Evolutionary conservation across 106 monocot species (phyloP).

Genomic region (Allium cepa): DNA sequence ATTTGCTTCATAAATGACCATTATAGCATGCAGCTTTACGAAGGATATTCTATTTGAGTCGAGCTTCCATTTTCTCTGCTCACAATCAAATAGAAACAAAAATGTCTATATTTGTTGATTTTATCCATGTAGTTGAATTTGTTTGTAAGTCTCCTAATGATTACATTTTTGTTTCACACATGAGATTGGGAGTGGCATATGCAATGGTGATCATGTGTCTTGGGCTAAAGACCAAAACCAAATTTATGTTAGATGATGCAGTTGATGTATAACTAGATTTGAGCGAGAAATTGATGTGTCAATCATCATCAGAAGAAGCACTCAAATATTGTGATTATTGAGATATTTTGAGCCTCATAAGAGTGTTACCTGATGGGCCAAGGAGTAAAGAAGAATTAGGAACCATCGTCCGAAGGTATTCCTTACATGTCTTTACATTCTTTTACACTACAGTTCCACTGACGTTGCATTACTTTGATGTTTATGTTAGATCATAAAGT

Average conservation of each 20-base stretch:
- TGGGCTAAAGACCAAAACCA: slow-evolving; percentile 47
- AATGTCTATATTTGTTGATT: neutral
- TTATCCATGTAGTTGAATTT: slow-evolving; percentile 8
- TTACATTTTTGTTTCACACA: slow-evolving; percentile 90
- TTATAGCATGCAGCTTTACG: no score
- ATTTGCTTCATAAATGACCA: no score
- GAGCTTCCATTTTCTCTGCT: no score
- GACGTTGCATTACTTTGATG: neutral
- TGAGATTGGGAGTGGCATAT: slow-evolving; percentile 84
- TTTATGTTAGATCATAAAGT: neutral
- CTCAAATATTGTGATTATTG: slow-evolving; percentile 86
- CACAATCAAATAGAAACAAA: no score
- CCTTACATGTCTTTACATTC: neutral
- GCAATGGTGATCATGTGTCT: slow-evolving; percentile 97
- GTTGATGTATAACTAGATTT: slow-evolving; percentile 10
- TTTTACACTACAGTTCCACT: neutral
- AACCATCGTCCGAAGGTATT: slow-evolving; percentile 76
- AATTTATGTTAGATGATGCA: slow-evolving; percentile 25
- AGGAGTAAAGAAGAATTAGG: slow-evolving; percentile 89
- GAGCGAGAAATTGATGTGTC: slow-evolving; percentile 8
- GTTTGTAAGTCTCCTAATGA: slow-evolving; percentile 54
- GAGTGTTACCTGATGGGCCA: slow-evolving; percentile 82
- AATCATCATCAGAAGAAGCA: slow-evolving; percentile 41
- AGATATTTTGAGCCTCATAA: slow-evolving; percentile 86
- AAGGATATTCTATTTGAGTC: no score